Conservation (phyloP, 2,329 filamentous ascomycete species). For the Aspergillus nomiae region DNA sequence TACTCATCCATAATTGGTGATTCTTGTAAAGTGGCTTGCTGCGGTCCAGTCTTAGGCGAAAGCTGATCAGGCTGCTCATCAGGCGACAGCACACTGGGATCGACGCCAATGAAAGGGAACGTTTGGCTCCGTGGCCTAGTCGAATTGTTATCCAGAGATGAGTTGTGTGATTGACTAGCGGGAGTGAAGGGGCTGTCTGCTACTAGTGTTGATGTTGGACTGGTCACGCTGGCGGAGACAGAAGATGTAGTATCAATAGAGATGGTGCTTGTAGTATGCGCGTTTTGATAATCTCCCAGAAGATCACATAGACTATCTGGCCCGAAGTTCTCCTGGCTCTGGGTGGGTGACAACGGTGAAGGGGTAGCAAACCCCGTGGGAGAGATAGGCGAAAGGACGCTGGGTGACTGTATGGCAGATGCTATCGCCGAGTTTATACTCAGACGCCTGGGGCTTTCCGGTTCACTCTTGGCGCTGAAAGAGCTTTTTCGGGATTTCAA, state of each 20-base stretch:
- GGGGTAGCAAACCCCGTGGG: slow-evolving; percentile 66
- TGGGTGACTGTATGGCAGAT: slow-evolving; percentile 64
- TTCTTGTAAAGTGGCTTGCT: slow-evolving; percentile 49
- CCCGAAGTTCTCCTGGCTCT: slow-evolving; percentile 70
- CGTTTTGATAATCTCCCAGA: slow-evolving; percentile 61
- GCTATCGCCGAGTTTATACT: slow-evolving; percentile 57
- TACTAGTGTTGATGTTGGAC: slow-evolving; percentile 76
- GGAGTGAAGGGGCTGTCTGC: slow-evolving; percentile 72
- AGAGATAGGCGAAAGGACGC: slow-evolving; percentile 71
- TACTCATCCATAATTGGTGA: slow-evolving; percentile 56
- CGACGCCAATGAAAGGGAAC: slow-evolving; percentile 66
- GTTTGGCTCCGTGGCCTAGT: slow-evolving; percentile 85
- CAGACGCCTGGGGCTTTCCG: slow-evolving; percentile 63
- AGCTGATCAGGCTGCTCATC: slow-evolving; percentile 55
- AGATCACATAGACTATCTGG: slow-evolving; percentile 64
- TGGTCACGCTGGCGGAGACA: slow-evolving; percentile 71
- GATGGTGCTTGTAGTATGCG: slow-evolving; percentile 67
- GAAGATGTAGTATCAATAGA: slow-evolving; percentile 68
- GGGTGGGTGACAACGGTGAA: slow-evolving; percentile 70
- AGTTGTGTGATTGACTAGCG: slow-evolving; percentile 53
- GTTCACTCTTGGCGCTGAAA: slow-evolving; percentile 61
- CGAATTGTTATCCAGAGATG: slow-evolving; percentile 55
- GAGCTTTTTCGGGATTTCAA: slow-evolving; percentile 58
- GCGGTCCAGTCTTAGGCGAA: slow-evolving; percentile 55
- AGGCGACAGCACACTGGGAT: slow-evolving; percentile 54